Evolutionary conservation across 2,329 filamentous ascomycete species (phyloP).

Genomic region (Rutstroemia sydowiana): DNA sequence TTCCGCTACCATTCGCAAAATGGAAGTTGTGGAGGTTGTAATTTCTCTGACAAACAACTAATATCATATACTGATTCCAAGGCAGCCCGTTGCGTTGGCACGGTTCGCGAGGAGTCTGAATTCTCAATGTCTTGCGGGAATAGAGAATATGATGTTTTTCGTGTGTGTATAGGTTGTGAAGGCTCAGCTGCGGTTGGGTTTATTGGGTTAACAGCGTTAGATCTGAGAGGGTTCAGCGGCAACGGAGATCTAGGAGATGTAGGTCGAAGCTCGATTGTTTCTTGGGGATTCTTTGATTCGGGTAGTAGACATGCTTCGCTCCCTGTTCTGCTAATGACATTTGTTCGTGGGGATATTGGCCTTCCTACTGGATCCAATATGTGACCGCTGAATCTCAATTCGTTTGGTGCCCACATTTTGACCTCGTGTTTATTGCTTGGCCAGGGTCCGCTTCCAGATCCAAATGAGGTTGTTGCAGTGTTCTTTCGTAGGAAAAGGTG

Average conservation of each 20-base stretch:
- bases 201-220: slow-evolving; percentile 7
- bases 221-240: slow-evolving; percentile 6
- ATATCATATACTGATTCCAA: slow-evolving; percentile 27
- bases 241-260: slow-evolving; percentile 13
- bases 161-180: slow-evolving; percentile 9
- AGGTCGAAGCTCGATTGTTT: slow-evolving; percentile 16
- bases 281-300: slow-evolving; percentile 19
- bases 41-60: slow-evolving; percentile 16
- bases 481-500: slow-evolving; percentile 62
- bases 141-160: slow-evolving; percentile 26
- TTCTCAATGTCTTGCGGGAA: slow-evolving; percentile 21
- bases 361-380: slow-evolving; percentile 24
- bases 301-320: slow-evolving; percentile 20
- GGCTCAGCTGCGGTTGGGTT: not conserved
- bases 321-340: slow-evolving; percentile 13
- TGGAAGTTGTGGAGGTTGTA: slow-evolving; percentile 23
- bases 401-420: slow-evolving; percentile 38
- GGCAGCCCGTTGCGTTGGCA: not conserved
- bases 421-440: slow-evolving; percentile 42
- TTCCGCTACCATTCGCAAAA: no score
- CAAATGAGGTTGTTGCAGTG: slow-evolving; percentile 47
- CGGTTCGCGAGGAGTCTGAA: not conserved
- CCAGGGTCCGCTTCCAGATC: slow-evolving; percentile 39
- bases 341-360: slow-evolving; percentile 13
- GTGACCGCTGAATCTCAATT: slow-evolving; percentile 26